Base-by-base conservation (phyloP, 1,139 yeast species). In the Yamadazyma taylorii region DNA sequence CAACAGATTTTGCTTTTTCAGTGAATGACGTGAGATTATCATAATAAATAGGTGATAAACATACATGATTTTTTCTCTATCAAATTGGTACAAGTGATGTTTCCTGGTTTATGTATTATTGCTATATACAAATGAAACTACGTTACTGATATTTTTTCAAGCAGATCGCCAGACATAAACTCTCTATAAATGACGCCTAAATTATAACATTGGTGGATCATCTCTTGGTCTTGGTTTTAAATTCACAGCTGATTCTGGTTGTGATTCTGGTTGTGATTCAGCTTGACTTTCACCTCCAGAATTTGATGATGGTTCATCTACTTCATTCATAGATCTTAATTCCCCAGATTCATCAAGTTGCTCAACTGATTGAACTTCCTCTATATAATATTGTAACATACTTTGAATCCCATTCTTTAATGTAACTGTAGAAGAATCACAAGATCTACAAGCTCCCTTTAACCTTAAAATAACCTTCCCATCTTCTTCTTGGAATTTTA, bases 371-470 rank as follows among this genome's bases (percentile, higher is more conserved):
- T 78, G 73, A 9, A 85, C 90, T 55, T 85, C 94, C 52, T 85
- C 94, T 32, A 85, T 84, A 58, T 85, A 85, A 60, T 81, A 81
- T 57, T 79, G 85, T 58, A 85, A 63, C 94, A 85, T 85, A 35
- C 86, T 80, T 56, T 85, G 92, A 43, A 85, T 85, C 21, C 94
- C 94, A 51, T 81, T 80, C 51, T 84, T 85, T 55, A 85, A 70
- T 0, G 94, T 85, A 21, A 81, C 82, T 33, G 84, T 79, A 40
- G 87, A 79, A 2, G 87, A 79, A 39, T 85, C 87, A 57, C 94
- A 85, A 17, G 86, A 77, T 52, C 88, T 75, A 60, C 94, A 85
- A 1, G 94, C 92, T 26, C 94, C 94, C 56, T 79, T 80, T 39
- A 85, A 64, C 53, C 75, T 76, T 47, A 85, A 67, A 48, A 68